A percentile compares a stretch with the other conserved stretches of the same genome.
phyloP scores from a whole-genome alignment of 176 grass and related monocot species.

The Echinochloa phyllopogon region DNA sequence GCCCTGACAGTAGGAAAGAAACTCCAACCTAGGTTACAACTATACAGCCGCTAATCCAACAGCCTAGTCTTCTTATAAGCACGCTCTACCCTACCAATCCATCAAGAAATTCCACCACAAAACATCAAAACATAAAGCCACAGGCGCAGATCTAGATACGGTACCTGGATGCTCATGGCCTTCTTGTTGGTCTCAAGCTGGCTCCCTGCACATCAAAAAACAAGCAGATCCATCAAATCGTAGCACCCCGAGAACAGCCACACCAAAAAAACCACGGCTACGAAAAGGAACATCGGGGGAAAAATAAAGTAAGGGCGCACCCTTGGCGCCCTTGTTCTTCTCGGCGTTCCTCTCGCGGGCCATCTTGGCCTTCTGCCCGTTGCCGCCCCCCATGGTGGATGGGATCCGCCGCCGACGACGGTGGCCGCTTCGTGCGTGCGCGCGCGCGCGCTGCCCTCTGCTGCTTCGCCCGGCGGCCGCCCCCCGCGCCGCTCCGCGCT shows the following conservation, averaged over 20 bases:
- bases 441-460: neutral
- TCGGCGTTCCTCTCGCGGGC: constrained; percentile 56
- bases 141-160: neutral
- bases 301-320: neutral
- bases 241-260: neutral
- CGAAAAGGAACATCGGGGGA: too few species aligned
- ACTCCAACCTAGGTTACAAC: neutral
- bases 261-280: too few species aligned
- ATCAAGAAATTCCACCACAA: neutral
- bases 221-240: constrained; percentile 28
- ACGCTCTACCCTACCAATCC: neutral
- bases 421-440: neutral
- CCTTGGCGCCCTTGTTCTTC: constrained; percentile 62
- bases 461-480: constrained; percentile 8
- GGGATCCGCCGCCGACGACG: neutral
- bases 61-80: neutral
- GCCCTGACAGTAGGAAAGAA: neutral
- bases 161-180: constrained; percentile 73
- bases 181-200: constrained; percentile 77
- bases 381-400: constrained; percentile 58
- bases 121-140: neutral
- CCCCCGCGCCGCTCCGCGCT: constrained; percentile 15
- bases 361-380: constrained; percentile 63
- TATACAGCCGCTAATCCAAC: neutral
- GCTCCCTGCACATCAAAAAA: constrained; percentile 36